A percentile compares a stretch with the other conserved stretches of the same genome.
These are phyloP conservation scores for Verticillium alfalfae DNA, from an alignment of 2,329 filamentous ascomycete species.

Conservation along the genomic window DNA sequence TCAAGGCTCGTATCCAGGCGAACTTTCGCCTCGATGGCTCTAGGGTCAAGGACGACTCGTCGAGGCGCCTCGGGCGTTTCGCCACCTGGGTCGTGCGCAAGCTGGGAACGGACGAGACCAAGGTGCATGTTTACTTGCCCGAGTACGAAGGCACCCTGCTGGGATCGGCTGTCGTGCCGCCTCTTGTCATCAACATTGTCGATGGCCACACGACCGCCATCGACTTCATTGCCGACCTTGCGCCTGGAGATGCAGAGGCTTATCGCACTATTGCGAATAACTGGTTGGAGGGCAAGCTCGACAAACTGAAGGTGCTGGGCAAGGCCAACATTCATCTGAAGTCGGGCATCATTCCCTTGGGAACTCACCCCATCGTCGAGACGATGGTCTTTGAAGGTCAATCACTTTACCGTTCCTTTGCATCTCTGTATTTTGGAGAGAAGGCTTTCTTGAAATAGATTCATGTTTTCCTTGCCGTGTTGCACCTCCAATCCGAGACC, in stretches of 20 bases:
- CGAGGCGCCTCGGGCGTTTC: slow-evolving; percentile 70
- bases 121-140: slow-evolving; percentile 73
- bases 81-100: slow-evolving; percentile 76
- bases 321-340: slow-evolving; percentile 69
- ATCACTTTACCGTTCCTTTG: slow-evolving; percentile 61
- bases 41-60: slow-evolving; percentile 63
- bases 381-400: slow-evolving; percentile 78
- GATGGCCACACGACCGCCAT: slow-evolving; percentile 73
- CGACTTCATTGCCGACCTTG: slow-evolving; percentile 72
- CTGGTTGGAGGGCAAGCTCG: slow-evolving; percentile 76
- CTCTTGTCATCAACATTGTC: slow-evolving; percentile 68
- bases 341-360: slow-evolving; percentile 74
- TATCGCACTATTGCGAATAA: slow-evolving; percentile 79
- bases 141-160: slow-evolving; percentile 74
- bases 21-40: slow-evolving; percentile 76
- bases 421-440: slow-evolving; percentile 56
- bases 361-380: slow-evolving; percentile 70
- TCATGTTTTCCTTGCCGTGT: slow-evolving; percentile 9
- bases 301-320: slow-evolving; percentile 65
- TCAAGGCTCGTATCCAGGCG: slow-evolving; percentile 75
- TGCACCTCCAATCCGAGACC: not conserved
- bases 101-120: slow-evolving; percentile 67
- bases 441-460: slow-evolving; percentile 34
- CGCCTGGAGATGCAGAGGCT: slow-evolving; percentile 69
- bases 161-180: slow-evolving; percentile 71